Evolutionary conservation across 202 grass and related monocot genomes (phyloP).

Genomic region (Setaria viridis): DNA sequence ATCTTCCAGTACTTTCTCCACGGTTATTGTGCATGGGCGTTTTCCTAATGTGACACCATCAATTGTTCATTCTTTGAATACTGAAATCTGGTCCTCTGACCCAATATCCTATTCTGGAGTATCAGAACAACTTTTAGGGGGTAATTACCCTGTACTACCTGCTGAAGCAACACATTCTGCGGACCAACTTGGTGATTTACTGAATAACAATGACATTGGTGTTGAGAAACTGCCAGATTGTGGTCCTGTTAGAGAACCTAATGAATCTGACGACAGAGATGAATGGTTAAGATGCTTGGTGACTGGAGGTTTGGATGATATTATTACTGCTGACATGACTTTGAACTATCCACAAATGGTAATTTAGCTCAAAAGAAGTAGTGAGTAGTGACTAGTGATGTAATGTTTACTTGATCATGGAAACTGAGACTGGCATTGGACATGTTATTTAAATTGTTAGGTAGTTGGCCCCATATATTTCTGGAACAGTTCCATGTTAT

Average conservation of each 20-base stretch:
- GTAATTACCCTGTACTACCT: not conserved
- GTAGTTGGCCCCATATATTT: not conserved
- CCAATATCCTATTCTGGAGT: not conserved
- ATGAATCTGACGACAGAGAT: not conserved
- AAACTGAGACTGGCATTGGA: constrained; percentile 1
- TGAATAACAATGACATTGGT: not conserved
- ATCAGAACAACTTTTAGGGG: not conserved
- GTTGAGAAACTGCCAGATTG: not conserved
- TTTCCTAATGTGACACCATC: not conserved
- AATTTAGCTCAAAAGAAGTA: not conserved
- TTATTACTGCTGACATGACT: not conserved
- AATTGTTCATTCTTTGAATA: not conserved
- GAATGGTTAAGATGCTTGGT: not conserved
- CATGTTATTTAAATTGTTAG: not conserved
- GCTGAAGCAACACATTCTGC: not conserved
- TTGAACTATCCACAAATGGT: not conserved
- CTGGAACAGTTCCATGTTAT: not conserved
- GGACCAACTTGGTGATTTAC: not conserved
- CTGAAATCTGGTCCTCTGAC: not conserved
- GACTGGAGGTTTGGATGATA: not conserved
- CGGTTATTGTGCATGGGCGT: not conserved
- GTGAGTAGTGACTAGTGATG: not conserved
- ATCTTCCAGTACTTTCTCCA: constrained; percentile 1
- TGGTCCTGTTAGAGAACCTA: not conserved
- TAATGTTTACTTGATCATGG: constrained; percentile 9